Evolutionary conservation across 2,329 filamentous ascomycete species (phyloP), one percentile per base, ranked within the genome.

Genomic region (Allantophomopsis cytisporea): DNA sequence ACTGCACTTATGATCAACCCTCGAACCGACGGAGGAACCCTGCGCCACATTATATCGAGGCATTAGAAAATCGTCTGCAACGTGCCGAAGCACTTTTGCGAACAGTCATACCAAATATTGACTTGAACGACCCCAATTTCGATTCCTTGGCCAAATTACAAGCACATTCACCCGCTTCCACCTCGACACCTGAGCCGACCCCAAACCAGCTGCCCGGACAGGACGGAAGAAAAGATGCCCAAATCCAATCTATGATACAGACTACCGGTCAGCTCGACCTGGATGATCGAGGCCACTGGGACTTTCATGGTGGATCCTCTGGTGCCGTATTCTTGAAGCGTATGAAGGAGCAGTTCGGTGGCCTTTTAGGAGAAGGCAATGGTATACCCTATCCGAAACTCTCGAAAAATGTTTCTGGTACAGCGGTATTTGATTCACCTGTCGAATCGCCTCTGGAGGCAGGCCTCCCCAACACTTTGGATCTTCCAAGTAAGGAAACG

Each of bases 271-370:
- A 88, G 55, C 69, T 98, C 14, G 89, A 96, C 52, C 69, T 96
- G 28, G 87, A 94, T 51, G 89, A 96, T 49, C 77, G 80, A 50
- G 89, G 89, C 33, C 78, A 91, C 50, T 94, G 87, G 78, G 88
- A 96, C 59, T 98, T 94, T 52, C 86, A 94, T 54, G 91, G 91
- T 36, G 83, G 84, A 46, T 95, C 89, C 0, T 96, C 91, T 0
- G 88, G 89, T 2, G 73, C 88, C 34, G 85, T 89, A 45, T 98
- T 95, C 57, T 71, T 95, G 50, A 75, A 77, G 46, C 78, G 84
- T 40, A 80, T 98, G 71, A 81, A 86, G 51, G 83, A 93, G 52
- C 83, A 94, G 53, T 84, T 95, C 48, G 81, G 84, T 35, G 76
- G 80, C 44, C 67, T 91, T 47, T 70, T 91, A 36, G 80, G 80